These are phyloP conservation scores for Arthrobotrys megalospora DNA, from an alignment of 2,329 filamentous ascomycete genomes.

Conservation along the genomic window DNA sequence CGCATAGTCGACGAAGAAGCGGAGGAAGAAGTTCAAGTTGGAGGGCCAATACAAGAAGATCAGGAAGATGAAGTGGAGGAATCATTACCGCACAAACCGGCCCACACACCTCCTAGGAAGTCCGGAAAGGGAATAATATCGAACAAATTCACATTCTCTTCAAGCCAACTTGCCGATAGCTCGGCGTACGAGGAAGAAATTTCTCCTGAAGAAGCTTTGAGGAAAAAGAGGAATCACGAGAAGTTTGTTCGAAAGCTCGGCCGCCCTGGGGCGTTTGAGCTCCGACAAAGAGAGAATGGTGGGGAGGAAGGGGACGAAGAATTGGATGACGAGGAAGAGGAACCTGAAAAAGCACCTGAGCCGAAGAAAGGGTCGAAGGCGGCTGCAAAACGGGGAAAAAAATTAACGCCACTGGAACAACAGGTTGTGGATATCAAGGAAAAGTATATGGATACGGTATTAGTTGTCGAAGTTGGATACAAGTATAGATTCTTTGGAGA, in stretches of 20 bases:
- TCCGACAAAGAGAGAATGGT: constrained; percentile 64
- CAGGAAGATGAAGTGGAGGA: constrained; percentile 22
- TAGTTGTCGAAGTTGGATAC: constrained; percentile 96
- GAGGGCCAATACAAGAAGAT: not conserved
- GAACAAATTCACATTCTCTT: constrained; percentile 51
- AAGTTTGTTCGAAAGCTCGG: constrained; percentile 48
- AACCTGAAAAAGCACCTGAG: constrained; percentile 67
- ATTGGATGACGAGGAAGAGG: constrained; percentile 71
- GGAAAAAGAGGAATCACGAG: constrained; percentile 54
- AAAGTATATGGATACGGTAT: constrained; percentile 87
- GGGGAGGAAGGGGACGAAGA: constrained; percentile 65
- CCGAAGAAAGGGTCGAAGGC: constrained; percentile 69
- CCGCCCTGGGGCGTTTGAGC: constrained; percentile 33
- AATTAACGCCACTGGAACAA: constrained; percentile 93
- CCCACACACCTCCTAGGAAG: not conserved
- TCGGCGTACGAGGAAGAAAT: constrained; percentile 25
- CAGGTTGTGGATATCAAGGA: constrained; percentile 95
- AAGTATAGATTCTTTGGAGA: constrained; percentile 98
- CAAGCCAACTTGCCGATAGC: constrained; percentile 23
- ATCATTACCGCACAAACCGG: constrained; percentile 27
- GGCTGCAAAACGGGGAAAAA: constrained; percentile 78
- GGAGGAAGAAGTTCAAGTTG: not conserved
- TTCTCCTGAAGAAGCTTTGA: constrained; percentile 36
- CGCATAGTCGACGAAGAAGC: constrained; percentile 24
- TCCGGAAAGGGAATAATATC: constrained; percentile 50